These are phyloP conservation scores for Cystobasidium ongulense DNA, from an alignment of 768 basidiomycete genomes.

Conservation along the genomic window DNA sequence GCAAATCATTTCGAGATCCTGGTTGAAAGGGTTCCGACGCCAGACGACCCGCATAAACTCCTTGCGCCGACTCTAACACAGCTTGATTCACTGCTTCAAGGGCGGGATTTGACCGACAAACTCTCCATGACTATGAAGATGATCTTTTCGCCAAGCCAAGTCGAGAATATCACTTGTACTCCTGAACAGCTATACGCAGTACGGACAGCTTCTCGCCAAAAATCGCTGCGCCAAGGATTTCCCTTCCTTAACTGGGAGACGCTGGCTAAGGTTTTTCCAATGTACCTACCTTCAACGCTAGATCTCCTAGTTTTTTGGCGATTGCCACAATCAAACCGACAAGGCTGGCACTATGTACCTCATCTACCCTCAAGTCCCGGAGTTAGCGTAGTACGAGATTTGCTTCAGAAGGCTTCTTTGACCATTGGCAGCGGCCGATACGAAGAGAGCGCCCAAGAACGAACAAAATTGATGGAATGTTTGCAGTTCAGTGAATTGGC, in stretches of 20 bases:
- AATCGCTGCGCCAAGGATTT: constrained; percentile 26
- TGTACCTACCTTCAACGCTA: constrained; percentile 64
- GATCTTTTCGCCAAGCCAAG: background rate
- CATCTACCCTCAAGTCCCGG: constrained; percentile 60
- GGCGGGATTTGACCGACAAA: background rate
- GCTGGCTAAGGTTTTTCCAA: constrained; percentile 60
- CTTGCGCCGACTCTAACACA: background rate
- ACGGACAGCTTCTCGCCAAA: constrained; percentile 50
- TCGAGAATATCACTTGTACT: background rate
- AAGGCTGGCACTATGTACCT: constrained; percentile 57
- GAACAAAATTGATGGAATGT: constrained; percentile 40
- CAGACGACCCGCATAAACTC: background rate
- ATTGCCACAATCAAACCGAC: constrained; percentile 55
- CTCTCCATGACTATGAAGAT: background rate
- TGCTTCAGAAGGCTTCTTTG: constrained; percentile 56
- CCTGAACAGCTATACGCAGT: constrained; percentile 50
- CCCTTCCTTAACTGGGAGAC: background rate
- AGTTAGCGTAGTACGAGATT: constrained; percentile 58
- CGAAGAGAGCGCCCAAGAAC: constrained; percentile 75
- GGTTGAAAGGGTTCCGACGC: background rate
- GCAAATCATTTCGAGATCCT: background rate
- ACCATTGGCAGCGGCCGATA: constrained; percentile 67
- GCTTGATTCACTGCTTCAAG: background rate
- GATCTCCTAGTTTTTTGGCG: constrained; percentile 73
- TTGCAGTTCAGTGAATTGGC: background rate